Evolutionary conservation across 148 eudicot species (phyloP).

Genomic region (Amaranthus cruentus): DNA sequence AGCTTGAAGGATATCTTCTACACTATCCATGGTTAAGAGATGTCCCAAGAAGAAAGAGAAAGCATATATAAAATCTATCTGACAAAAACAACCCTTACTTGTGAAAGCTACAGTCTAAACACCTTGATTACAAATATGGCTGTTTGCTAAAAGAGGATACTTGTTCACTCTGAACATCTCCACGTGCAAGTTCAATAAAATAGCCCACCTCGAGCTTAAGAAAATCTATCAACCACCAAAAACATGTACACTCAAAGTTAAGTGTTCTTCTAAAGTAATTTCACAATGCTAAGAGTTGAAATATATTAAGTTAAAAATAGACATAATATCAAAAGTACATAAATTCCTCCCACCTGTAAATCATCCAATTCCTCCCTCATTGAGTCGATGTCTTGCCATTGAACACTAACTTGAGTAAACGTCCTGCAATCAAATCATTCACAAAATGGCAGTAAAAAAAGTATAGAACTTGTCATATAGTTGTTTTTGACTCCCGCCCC

Average conservation of each 20-base stretch:
- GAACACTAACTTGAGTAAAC: constrained; percentile 95
- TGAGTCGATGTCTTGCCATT: constrained; percentile 98
- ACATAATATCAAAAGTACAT: constrained; percentile 5
- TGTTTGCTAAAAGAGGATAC: constrained; percentile 53
- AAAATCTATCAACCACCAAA: constrained; percentile 65
- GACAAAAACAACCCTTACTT: not conserved
- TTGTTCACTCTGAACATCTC: constrained; percentile 99
- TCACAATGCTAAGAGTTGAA: not conserved
- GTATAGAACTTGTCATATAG: not conserved
- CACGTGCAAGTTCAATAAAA: constrained; percentile 91
- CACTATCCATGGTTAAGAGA: constrained; percentile 70
- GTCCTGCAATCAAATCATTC: constrained; percentile 50
- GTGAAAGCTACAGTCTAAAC: not conserved
- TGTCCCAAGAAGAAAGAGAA: constrained; percentile 14
- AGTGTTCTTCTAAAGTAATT: not conserved
- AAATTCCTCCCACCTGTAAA: constrained; percentile 51
- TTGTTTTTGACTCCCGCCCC: not conserved
- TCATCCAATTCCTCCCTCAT: constrained; percentile 99
- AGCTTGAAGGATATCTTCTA: constrained; percentile 96
- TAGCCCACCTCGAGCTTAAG: constrained; percentile 98
- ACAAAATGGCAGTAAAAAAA: not conserved
- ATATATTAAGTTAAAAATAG: constrained; percentile 6
- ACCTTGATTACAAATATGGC: not conserved
- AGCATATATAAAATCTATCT: not conserved
- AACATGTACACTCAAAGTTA: constrained; percentile 16